Conservation (phyloP, 2,329 filamentous ascomycete species). For the Blastomyces percursus region DNA sequence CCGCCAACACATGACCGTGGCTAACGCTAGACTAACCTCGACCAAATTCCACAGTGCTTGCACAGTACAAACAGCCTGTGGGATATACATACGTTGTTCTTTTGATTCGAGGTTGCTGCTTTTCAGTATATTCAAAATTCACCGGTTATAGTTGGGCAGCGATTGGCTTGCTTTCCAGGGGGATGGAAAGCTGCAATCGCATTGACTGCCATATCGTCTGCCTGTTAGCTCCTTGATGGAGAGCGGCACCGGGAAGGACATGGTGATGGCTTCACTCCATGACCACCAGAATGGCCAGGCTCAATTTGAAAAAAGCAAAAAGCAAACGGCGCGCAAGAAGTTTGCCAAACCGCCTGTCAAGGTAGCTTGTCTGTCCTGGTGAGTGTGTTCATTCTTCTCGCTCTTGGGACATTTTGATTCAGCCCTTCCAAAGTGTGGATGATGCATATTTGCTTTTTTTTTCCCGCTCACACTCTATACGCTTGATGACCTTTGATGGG, state of each 20-base stretch:
- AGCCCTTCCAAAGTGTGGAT: not conserved
- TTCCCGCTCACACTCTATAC: not conserved
- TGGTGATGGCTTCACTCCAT: constrained; percentile 1
- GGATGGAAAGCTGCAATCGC: not conserved
- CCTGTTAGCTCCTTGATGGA: not conserved
- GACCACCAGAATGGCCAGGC: constrained; percentile 1
- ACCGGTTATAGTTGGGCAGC: too few species aligned
- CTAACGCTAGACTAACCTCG: not conserved
- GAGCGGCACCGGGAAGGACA: not conserved
- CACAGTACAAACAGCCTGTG: not conserved
- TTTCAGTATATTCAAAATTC: not conserved
- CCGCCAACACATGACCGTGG: not conserved
- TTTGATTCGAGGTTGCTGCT: not conserved
- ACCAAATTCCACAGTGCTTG: not conserved
- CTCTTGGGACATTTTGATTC: not conserved
- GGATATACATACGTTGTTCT: not conserved
- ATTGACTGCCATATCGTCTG: not conserved
- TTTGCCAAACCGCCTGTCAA: constrained; percentile 37
- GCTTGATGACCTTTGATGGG: not conserved
- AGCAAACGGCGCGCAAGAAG: constrained; percentile 30
- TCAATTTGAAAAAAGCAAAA: constrained; percentile 16
- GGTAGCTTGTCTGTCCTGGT: constrained; percentile 36
- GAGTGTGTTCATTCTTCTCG: constrained; percentile 13
- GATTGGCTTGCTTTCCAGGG: not conserved
- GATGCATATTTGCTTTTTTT: constrained; percentile 5